Conservation (phyloP, 352 stramenopile species). For the Thraustochytrium sp. region DNA sequence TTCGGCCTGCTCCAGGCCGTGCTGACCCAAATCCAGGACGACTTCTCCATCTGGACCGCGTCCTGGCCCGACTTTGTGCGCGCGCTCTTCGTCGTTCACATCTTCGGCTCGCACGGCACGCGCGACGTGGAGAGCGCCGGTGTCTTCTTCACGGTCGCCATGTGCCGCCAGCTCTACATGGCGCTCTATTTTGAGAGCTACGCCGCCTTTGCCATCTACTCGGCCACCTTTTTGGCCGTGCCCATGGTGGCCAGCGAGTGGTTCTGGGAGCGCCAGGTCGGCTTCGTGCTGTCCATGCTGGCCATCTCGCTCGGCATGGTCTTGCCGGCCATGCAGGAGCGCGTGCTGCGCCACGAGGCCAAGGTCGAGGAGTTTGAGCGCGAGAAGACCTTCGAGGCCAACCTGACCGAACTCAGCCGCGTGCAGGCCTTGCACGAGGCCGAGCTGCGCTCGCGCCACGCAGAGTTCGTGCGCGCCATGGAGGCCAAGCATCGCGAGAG, state of each 20-base stretch:
- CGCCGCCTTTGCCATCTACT: background rate
- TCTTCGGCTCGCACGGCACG: background rate
- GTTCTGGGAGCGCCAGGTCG: background rate
- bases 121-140: background rate
- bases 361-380: slow-evolving; percentile 2
- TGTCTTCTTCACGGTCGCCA: background rate
- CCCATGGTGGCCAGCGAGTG: background rate
- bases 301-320: background rate
- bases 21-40: background rate
- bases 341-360: background rate
- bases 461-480: background rate
- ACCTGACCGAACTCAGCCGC: background rate
- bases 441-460: background rate
- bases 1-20: background rate
- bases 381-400: background rate
- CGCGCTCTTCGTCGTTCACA: background rate
- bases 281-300: background rate
- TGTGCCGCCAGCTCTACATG: slow-evolving; percentile 22
- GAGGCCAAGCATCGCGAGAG: background rate
- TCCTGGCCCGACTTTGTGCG: slow-evolving; percentile 6
- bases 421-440: background rate
- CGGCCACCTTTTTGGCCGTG: background rate
- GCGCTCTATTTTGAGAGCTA: slow-evolving; percentile 18
- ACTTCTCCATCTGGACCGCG: background rate
- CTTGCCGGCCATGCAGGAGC: background rate